These are phyloP conservation scores for Amesomyces nigricolor DNA, from an alignment of 2,329 filamentous ascomycete species.

Conservation along the genomic window DNA sequence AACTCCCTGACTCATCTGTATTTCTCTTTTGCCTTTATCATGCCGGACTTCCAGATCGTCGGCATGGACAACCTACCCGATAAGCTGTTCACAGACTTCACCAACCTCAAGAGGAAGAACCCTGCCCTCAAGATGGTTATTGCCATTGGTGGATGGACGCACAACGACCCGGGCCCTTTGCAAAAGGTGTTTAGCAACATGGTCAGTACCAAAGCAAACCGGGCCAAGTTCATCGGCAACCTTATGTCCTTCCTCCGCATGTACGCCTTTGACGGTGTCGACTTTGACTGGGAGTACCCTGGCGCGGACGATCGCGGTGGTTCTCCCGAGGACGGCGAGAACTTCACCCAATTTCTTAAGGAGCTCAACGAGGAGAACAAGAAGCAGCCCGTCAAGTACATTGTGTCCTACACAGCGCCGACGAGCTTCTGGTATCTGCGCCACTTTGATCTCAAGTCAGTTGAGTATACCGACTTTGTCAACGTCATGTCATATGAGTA, in stretches of 20 bases:
- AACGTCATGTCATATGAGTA: slow-evolving; percentile 41
- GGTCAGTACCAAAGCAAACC: slow-evolving; percentile 10
- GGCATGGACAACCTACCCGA: too few relatives aligned
- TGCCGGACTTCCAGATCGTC: too few relatives aligned
- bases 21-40: too few relatives aligned
- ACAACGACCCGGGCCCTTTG: too few relatives aligned
- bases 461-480: slow-evolving; percentile 34
- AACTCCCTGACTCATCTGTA: too few relatives aligned
- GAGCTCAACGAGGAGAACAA: slow-evolving; percentile 30
- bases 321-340: slow-evolving; percentile 22
- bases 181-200: slow-evolving; percentile 26
- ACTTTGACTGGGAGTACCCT: slow-evolving; percentile 29
- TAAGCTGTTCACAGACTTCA: too few relatives aligned
- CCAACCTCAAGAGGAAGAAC: too few relatives aligned
- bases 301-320: slow-evolving; percentile 29
- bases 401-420: slow-evolving; percentile 26
- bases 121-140: too few relatives aligned
- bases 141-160: too few relatives aligned
- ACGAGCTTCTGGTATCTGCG: slow-evolving; percentile 29
- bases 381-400: slow-evolving; percentile 26
- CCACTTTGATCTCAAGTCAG: slow-evolving; percentile 25
- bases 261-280: slow-evolving; percentile 30
- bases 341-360: slow-evolving; percentile 26
- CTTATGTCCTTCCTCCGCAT: slow-evolving; percentile 22
- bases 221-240: slow-evolving; percentile 20